Base-by-base conservation (phyloP, 2,329 filamentous ascomycete species). In the Diaporthe ampelina region DNA sequence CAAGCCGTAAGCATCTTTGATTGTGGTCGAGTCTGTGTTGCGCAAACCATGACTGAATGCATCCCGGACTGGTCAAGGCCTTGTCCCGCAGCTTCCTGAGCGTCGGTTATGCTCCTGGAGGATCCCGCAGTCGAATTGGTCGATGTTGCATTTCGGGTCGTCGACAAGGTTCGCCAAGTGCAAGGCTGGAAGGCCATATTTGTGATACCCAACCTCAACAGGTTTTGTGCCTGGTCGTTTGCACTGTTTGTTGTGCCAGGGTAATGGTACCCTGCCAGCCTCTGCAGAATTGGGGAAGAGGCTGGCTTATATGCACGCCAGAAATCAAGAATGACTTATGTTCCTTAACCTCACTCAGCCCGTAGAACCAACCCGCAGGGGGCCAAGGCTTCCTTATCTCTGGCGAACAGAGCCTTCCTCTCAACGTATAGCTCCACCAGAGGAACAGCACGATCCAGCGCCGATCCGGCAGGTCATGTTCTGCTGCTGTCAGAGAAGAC, bases 401-500 rank as follows among this genome's bases (percentile, higher is more conserved):
- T 63, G 70, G 58, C 70, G 57, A 72, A 56, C 69, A 72, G 56
- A 72, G 69, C 69, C 57, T 72, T 50, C 69, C n/a, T 72, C 17
- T 61, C 35, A 29, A 63, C 57, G 58, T 61, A 19, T 52, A 61
- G 57, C 69, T 72, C 69, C 69, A 72, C 69, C 40, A 57, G 69
- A 56, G 37, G 58, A 61, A 59, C 57, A 72, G 19, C 50, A 63
- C 43, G 40, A 63, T 45, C 59, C 70, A 72, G 59, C 70, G 70
- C 57, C 70, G 70, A 72, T 72, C 70, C 70, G 70, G 70, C 70
- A 72, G 70, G 70, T 72, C 57, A 56, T 29, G 29, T 48, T 48
- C 67, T 35, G 35, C 35, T 56, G 59, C 45, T n/a, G 24, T 35
- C 19, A 61, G 35, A 45, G n/a, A 43, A 43, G 50, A 15, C 19